Evolutionary conservation across 2,329 filamentous ascomycete genomes (phyloP), one percentile per base, ranked within the genome.

Genomic region (Colletotrichum noveboracense): DNA sequence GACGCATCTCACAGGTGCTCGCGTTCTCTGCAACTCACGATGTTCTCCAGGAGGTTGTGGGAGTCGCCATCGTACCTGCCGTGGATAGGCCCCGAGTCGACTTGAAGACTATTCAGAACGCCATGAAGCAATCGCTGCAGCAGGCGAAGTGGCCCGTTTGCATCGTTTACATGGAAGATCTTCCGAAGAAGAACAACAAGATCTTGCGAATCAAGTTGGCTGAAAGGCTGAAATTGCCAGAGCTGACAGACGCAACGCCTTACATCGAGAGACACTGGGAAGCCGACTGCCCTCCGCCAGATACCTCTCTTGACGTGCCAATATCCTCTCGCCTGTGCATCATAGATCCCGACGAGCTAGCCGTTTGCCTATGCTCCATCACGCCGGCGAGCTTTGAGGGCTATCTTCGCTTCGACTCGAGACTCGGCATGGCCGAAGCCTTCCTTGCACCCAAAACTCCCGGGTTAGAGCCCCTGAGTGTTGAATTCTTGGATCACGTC

Each of bases 151-250:
- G 88, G 85, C 90, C 90, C 0, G 83, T 84, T 1, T 74, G 90
- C 34, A 81, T 91, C 21, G 85, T 88, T 0, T 91, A 90, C 80
- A 91, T 91, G 89, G 84, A 90, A 34, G 87, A 87, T 55, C 81
- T 90, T 1, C 88, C 90, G 2, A 90, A 88, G 74, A 88, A 85
- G 43, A 91, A 91, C 81, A 90, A 90, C 83, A 92, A 92, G 78
- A 83, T 91, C n/a, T 81, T 91, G 26, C 87, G 90, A 4, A 89
- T 91, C 78, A 87, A 85, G 76, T 82, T 92, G 6, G 87, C 84
- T 0, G 85, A 91, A 70, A 84, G 90, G 5, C 81, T 91, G 6
- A 80, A 81, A 4, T 78, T 91, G 18, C 83, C 85, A 1, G 82
- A 85, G 3, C 76, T 90, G 12, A 86, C 85, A 0, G 88, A 91